Conservation (phyloP, 768 basidiomycete genomes). For the Auriscalpium microsporum region DNA sequence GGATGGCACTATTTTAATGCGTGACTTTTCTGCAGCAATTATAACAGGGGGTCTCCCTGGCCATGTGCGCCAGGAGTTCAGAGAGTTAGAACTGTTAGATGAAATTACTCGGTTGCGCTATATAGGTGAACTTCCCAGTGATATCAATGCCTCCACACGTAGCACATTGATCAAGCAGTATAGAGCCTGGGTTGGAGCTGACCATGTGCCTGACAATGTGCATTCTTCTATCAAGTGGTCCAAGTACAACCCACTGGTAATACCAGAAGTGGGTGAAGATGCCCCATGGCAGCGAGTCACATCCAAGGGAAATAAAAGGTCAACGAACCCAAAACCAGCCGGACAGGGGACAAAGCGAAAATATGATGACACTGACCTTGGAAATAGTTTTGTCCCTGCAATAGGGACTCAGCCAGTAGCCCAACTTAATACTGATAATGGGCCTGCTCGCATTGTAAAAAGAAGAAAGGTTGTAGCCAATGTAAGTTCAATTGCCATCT, state of each 20-base stretch:
- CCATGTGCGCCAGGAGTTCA: conserved; percentile 14
- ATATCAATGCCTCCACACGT: not conserved
- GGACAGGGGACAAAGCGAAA: not conserved
- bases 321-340: no score
- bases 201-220: not conserved
- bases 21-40: conserved; percentile 2
- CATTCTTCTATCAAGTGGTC: conserved; percentile 1
- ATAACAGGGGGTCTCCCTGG: conserved; percentile 8
- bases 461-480: not conserved
- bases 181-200: not conserved
- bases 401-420: not conserved
- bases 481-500: not conserved
- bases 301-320: not conserved
- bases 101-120: conserved; percentile 4
- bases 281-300: not conserved
- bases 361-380: not conserved
- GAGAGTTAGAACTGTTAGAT: conserved; percentile 10
- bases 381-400: not conserved
- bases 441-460: not conserved
- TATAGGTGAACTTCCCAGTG: not conserved
- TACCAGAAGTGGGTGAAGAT: not conserved
- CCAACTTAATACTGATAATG: not conserved
- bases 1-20: conserved; percentile 13
- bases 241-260: not conserved
- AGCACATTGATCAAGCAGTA: not conserved